Evolutionary conservation across 2,329 filamentous ascomycete genomes (phyloP).

Genomic region (Exutisphaerella laricina): DNA sequence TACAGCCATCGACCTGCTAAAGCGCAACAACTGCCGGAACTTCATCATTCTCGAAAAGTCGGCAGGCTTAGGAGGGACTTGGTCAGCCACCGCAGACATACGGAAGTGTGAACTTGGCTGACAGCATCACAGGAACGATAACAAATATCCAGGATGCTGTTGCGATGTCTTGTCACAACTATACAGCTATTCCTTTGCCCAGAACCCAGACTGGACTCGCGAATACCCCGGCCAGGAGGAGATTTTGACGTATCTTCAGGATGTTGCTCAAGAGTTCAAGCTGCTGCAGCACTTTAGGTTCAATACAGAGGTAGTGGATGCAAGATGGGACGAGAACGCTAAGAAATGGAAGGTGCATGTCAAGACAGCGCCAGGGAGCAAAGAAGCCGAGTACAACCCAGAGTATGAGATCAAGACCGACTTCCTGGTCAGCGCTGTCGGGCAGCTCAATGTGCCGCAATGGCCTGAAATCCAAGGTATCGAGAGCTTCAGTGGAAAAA

Average conservation of each 20-base stretch:
- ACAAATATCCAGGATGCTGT: slow-evolving; percentile 49
- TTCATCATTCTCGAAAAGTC: slow-evolving; percentile 55
- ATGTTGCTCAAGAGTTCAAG: slow-evolving; percentile 49
- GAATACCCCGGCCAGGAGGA: slow-evolving; percentile 58
- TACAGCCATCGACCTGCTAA: slow-evolving; percentile 54
- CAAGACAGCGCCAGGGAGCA: slow-evolving; percentile 43
- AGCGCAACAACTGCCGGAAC: slow-evolving; percentile 47
- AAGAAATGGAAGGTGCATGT: slow-evolving; percentile 50
- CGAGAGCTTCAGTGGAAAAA: slow-evolving; percentile 47
- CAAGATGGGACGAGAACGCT: slow-evolving; percentile 50
- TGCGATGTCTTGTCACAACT: slow-evolving; percentile 47
- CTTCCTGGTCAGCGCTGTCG: slow-evolving; percentile 54
- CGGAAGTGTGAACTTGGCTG: neutral
- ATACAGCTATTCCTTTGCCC: slow-evolving; percentile 57
- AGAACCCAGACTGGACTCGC: slow-evolving; percentile 53
- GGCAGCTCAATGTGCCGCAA: slow-evolving; percentile 52
- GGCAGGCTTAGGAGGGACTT: slow-evolving; percentile 49
- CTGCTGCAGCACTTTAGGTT: slow-evolving; percentile 55
- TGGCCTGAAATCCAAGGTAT: slow-evolving; percentile 47
- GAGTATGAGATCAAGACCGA: slow-evolving; percentile 51
- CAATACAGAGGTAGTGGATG: slow-evolving; percentile 49
- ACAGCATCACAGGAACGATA: slow-evolving; percentile 36
- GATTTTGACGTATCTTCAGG: slow-evolving; percentile 52
- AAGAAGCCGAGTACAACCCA: slow-evolving; percentile 51
- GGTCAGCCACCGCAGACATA: slow-evolving; percentile 30